A percentile compares a stretch with the other conserved stretches of the same genome.
phyloP scores from a whole-genome alignment of 805 yeast genomes.

The Candida hungchunana region DNA sequence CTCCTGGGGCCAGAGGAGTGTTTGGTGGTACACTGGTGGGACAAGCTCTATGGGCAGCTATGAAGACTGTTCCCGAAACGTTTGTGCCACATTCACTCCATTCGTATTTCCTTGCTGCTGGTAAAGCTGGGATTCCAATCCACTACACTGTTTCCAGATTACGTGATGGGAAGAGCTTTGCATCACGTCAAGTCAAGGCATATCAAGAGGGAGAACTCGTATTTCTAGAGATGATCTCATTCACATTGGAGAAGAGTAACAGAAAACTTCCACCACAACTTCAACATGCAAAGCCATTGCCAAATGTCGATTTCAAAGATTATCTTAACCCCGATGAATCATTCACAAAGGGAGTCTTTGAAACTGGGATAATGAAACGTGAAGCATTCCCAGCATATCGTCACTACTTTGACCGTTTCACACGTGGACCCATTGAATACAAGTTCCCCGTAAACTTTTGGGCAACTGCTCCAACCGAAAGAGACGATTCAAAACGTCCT shows the following conservation, averaged over 20 bases:
- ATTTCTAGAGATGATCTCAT: constrained; percentile 45
- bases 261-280: constrained; percentile 12
- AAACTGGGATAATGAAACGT: constrained; percentile 10
- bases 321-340: constrained; percentile 14
- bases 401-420: constrained; percentile 31
- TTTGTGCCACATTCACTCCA: constrained; percentile 60
- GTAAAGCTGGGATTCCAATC: constrained; percentile 41
- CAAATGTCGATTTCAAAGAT: constrained; percentile 15
- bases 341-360: constrained; percentile 14
- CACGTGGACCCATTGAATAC: constrained; percentile 30
- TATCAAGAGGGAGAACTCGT: constrained; percentile 48
- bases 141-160: constrained; percentile 49
- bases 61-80: constrained; percentile 42
- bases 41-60: constrained; percentile 58
- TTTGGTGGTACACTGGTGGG: constrained; percentile 71
- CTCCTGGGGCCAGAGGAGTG: constrained; percentile 57
- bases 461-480: constrained; percentile 19
- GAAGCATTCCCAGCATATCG: constrained; percentile 4
- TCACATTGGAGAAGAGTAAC: constrained; percentile 10
- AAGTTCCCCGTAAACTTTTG: constrained; percentile 33
- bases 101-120: constrained; percentile 56
- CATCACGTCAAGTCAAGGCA: constrained; percentile 50
- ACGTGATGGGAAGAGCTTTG: constrained; percentile 48
- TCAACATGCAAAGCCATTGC: constrained; percentile 16
- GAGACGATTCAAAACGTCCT: constrained; percentile 14